A percentile compares a stretch with the other conserved stretches of the same genome.
phyloP scores from a whole-genome alignment of 225 moss, liverwort and hornwort species.

The Rhytidiadelphus loreus region DNA sequence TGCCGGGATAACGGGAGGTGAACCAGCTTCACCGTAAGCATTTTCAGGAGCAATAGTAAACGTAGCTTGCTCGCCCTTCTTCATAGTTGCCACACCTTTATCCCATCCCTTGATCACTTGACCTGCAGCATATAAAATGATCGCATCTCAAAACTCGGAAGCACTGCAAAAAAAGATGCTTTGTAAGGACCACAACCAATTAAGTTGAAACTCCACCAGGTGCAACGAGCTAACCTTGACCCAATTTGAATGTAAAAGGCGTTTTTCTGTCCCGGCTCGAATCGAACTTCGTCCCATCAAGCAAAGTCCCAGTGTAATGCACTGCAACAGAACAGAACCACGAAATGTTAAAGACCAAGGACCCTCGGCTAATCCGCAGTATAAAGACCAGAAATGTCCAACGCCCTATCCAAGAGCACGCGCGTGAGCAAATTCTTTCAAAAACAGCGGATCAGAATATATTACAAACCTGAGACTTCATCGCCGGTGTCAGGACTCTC shows the following conservation, averaged over 20 bases:
- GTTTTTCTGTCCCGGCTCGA: slow-evolving; percentile 70
- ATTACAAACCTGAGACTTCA: slow-evolving; percentile 70
- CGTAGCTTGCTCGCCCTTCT: slow-evolving; percentile 75
- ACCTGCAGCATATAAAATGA: slow-evolving; percentile 24
- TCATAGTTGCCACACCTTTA: slow-evolving; percentile 93
- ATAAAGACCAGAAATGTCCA: not conserved
- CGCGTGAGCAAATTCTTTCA: too few relatives aligned
- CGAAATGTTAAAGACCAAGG: not conserved
- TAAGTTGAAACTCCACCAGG: not conserved
- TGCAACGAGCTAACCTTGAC: slow-evolving; percentile 18
- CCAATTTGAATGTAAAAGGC: slow-evolving; percentile 73
- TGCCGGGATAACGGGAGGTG: slow-evolving; percentile 70
- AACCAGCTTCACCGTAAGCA: slow-evolving; percentile 78
- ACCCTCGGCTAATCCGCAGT: not conserved
- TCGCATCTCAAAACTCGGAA: not conserved
- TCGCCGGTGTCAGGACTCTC: slow-evolving; percentile 87
- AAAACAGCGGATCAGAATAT: not conserved
- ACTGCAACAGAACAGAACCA: slow-evolving; percentile 39
- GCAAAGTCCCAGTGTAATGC: slow-evolving; percentile 89
- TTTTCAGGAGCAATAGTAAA: slow-evolving; percentile 87
- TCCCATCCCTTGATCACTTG: slow-evolving; percentile 99
- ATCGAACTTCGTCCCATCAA: slow-evolving; percentile 95
- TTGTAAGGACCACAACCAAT: not conserved
- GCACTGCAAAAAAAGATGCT: not conserved
- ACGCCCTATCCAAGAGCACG: not conserved